phyloP scores from a whole-genome alignment of 495 filamentous ascomycete genomes.

The Penicillium paxilli region DNA sequence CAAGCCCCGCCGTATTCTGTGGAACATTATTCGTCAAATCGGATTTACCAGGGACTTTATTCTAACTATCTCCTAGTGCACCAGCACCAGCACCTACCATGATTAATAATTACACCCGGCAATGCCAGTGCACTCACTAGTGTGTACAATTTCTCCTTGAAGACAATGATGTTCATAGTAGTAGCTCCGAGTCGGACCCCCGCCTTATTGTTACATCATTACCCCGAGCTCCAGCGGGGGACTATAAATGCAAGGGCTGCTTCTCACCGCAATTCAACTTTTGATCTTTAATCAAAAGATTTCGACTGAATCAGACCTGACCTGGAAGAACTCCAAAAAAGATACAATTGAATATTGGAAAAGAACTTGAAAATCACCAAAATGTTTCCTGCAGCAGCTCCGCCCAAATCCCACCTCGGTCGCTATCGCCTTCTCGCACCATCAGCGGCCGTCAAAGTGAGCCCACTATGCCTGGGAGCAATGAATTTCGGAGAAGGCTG shows the following conservation, averaged over 20 bases:
- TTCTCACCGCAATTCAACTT: neutral
- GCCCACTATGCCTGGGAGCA: constrained; percentile 59
- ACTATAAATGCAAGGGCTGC: neutral
- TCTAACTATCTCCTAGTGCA: no score
- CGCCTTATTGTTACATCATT: neutral
- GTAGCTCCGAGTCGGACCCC: neutral
- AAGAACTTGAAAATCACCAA: no score
- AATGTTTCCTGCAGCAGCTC: constrained; percentile 1
- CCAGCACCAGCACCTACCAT: no score
- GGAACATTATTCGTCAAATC: neutral
- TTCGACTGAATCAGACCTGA: neutral
- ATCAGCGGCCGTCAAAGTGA: constrained; percentile 56
- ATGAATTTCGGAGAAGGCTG: constrained; percentile 65
- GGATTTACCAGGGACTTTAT: neutral
- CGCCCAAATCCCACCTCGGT: constrained; percentile 40
- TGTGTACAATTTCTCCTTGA: no score
- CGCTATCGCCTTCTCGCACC: constrained; percentile 62
- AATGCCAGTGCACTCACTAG: no score
- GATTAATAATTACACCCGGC: no score
- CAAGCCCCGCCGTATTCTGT: neutral
- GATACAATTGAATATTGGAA: no score
- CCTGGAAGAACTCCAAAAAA: neutral
- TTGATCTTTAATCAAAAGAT: neutral
- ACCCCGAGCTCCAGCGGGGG: neutral
- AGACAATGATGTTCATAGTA: no score